A percentile compares a stretch with the other conserved stretches of the same genome.
phyloP scores from a whole-genome alignment of 2,329 filamentous ascomycete genomes.

The Nemania serpens region DNA sequence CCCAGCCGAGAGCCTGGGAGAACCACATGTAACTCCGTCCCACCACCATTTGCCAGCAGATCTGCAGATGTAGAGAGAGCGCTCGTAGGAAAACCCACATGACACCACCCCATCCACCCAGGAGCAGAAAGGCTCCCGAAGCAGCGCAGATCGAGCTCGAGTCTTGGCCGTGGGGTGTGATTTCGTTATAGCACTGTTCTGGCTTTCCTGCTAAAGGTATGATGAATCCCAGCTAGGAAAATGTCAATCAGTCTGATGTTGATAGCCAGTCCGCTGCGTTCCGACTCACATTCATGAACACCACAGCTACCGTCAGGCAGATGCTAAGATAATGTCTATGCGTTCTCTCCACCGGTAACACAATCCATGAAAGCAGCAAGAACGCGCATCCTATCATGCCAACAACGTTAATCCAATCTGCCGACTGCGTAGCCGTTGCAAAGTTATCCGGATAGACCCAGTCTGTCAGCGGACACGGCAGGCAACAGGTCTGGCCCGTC shows the following conservation, averaged over 20 bases:
- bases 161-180: constrained; percentile 93
- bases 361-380: constrained; percentile 77
- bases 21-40: constrained; percentile 89
- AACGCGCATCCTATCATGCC: constrained; percentile 75
- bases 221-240: constrained; percentile 74
- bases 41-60: constrained; percentile 94
- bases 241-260: neutral
- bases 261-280: neutral
- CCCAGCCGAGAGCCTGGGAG: constrained; percentile 81
- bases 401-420: constrained; percentile 83
- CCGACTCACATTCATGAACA: constrained; percentile 75
- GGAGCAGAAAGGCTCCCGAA: constrained; percentile 82
- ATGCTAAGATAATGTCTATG: constrained; percentile 92
- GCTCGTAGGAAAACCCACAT: constrained; percentile 93
- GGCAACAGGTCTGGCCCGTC: constrained; percentile 69
- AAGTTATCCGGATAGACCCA: constrained; percentile 72
- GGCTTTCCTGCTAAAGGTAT: constrained; percentile 81
- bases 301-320: constrained; percentile 75
- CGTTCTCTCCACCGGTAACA: constrained; percentile 85
- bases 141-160: constrained; percentile 81
- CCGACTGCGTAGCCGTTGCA: constrained; percentile 61
- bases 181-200: constrained; percentile 82
- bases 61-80: constrained; percentile 91
- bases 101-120: constrained; percentile 81
- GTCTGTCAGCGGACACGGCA: constrained; percentile 86